Percentiles rank a stretch among this genome's conserved stretches.
Conservation (phyloP, 305 asterid genomes). For the Solanum hybrid region DNA sequence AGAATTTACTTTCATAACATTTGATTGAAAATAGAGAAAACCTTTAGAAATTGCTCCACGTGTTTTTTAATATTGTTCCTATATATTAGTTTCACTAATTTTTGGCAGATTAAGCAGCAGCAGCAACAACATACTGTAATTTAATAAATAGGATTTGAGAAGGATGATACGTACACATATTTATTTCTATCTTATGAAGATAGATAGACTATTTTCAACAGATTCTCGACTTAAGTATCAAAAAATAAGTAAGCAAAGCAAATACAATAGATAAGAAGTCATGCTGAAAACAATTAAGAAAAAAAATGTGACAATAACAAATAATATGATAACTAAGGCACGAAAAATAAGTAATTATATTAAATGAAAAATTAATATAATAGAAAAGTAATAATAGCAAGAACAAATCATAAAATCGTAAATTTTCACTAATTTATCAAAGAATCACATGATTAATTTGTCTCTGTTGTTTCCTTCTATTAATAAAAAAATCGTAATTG, state of each 20-base stretch:
- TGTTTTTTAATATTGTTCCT: neutral
- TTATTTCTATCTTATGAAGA: too few relatives aligned
- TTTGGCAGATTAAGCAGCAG: too few relatives aligned
- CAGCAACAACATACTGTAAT: too few relatives aligned
- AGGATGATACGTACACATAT: neutral
- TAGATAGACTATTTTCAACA: fast-evolving
- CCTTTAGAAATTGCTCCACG: neutral
- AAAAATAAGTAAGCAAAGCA: neutral
- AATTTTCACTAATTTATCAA: neutral
- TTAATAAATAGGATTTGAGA: neutral
- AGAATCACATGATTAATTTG: neutral
- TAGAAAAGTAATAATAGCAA: too few relatives aligned
- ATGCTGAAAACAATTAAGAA: too few relatives aligned
- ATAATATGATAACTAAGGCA: neutral
- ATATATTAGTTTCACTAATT: too few relatives aligned
- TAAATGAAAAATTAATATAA: too few relatives aligned
- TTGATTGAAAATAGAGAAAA: neutral
- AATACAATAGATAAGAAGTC: neutral
- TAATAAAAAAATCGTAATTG: neutral
- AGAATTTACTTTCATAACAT: neutral
- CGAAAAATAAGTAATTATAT: too few relatives aligned
- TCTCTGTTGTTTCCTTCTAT: neutral
- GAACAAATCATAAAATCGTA: neutral
- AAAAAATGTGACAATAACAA: too few relatives aligned
- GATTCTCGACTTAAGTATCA: neutral